Evolutionary conservation across 805 yeast genomes (phyloP).

Genomic region (Myxozyma sirexii): DNA sequence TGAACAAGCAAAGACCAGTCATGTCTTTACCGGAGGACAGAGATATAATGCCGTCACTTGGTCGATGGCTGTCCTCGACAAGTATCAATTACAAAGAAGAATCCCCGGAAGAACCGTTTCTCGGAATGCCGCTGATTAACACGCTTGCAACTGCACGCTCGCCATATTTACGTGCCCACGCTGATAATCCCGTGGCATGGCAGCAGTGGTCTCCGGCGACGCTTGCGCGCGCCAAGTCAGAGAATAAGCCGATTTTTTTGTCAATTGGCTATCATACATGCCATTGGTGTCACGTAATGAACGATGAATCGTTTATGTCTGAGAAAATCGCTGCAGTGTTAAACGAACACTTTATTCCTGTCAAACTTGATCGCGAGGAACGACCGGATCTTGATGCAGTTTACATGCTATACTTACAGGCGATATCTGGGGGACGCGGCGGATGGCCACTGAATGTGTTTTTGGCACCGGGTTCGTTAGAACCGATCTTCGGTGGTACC

Average conservation of each 20-base stretch:
- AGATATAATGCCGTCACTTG: neutral
- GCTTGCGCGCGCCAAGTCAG: conserved; percentile 39
- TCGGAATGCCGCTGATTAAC: conserved; percentile 31
- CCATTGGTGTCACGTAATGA: conserved; percentile 47
- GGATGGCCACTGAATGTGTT: conserved; percentile 49
- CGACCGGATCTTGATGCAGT: conserved; percentile 48
- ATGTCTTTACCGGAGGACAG: neutral
- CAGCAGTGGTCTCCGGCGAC: conserved; percentile 44
- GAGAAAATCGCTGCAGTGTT: conserved; percentile 38
- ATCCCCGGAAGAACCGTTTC: conserved; percentile 5
- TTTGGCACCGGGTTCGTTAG: conserved; percentile 42
- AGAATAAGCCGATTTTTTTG: conserved; percentile 44
- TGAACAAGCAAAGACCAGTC: too few relatives aligned
- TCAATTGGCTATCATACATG: conserved; percentile 46
- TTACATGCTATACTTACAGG: conserved; percentile 46
- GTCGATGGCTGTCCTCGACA: neutral
- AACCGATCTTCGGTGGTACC: conserved; percentile 46
- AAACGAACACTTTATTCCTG: conserved; percentile 43
- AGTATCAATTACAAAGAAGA: neutral
- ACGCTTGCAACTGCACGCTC: conserved; percentile 23
- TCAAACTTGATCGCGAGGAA: conserved; percentile 46
- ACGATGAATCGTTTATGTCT: conserved; percentile 41
- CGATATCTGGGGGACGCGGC: conserved; percentile 38
- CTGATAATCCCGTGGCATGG: conserved; percentile 45
- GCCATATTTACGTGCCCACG: conserved; percentile 33